Evolutionary conservation across 805 yeast species (phyloP).

Genomic region (Candida loeiensis): DNA sequence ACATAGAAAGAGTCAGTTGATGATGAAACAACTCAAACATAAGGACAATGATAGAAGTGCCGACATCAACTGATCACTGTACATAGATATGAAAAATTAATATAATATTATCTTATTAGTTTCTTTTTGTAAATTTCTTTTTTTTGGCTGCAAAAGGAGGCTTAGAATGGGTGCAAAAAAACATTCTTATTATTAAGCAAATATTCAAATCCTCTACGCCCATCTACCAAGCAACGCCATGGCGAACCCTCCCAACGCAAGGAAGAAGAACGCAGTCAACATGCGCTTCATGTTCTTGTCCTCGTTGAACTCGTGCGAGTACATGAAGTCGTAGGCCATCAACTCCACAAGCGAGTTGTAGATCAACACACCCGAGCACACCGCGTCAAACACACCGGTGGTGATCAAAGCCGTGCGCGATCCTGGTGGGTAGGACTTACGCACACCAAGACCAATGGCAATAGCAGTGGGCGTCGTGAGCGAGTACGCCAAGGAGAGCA

Average conservation of each 20-base stretch:
- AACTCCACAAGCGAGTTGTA: conserved; percentile 77
- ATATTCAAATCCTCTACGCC: conserved; percentile 24
- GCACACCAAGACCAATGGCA: conserved; percentile 75
- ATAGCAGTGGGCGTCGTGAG: conserved; percentile 71
- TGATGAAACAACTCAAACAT: no score
- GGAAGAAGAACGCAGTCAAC: conserved; percentile 22
- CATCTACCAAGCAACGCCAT: conserved; percentile 35
- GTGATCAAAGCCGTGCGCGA: conserved; percentile 58
- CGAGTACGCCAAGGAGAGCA: conserved; percentile 25
- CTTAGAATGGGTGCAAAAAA: no score
- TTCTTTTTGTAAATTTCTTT: no score
- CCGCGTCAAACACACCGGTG: conserved; percentile 70
- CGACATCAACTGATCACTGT: no score
- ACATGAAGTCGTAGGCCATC: conserved; percentile 73
- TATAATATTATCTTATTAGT: no score
- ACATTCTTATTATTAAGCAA: no score
- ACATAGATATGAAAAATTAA: no score
- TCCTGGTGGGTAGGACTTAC: conserved; percentile 56
- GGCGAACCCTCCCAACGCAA: conserved; percentile 26
- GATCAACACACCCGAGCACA: conserved; percentile 73
- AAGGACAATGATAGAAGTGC: no score
- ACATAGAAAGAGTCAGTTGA: no score
- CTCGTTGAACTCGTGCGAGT: conserved; percentile 33
- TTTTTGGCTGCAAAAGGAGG: no score
- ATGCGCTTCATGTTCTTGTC: conserved; percentile 18